A percentile compares a stretch with the other conserved stretches of the same genome.
Conservation (phyloP, 176 grass and related monocot species). For the Pharus latifolius region DNA sequence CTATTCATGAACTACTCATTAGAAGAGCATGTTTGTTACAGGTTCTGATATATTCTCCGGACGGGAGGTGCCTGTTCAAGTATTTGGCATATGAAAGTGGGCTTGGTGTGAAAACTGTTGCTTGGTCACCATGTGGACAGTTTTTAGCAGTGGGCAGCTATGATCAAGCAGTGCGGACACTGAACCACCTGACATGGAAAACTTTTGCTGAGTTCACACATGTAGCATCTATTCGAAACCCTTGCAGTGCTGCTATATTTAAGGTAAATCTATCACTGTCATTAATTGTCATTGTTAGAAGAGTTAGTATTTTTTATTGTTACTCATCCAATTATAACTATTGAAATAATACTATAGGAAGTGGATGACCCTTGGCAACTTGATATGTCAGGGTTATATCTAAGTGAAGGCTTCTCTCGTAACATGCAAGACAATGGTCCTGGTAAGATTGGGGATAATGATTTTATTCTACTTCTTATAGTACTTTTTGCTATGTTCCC, state of each 20-base stretch:
- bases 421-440: constrained; percentile 50
- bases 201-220: constrained; percentile 92
- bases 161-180: constrained; percentile 67
- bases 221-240: constrained; percentile 47
- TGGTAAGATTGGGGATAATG: constrained; percentile 31
- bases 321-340: constrained; percentile 17
- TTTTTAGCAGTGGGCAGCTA: constrained; percentile 95
- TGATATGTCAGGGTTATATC: constrained; percentile 84
- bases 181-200: constrained; percentile 98
- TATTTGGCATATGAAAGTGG: constrained; percentile 90
- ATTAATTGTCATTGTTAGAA: constrained; percentile 1
- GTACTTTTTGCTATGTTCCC: constrained; percentile 1
- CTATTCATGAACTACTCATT: background rate
- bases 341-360: constrained; percentile 42
- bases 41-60: constrained; percentile 91
- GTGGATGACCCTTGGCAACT: constrained; percentile 82
- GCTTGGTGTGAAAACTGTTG: constrained; percentile 89
- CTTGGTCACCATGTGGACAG: constrained; percentile 88
- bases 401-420: constrained; percentile 58
- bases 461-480: background rate
- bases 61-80: constrained; percentile 87
- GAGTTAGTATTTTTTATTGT: constrained; percentile 3
- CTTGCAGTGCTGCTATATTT: constrained; percentile 63
- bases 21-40: constrained; percentile 14
- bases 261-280: constrained; percentile 39